A percentile compares a stretch with the other conserved stretches of the same genome.
These are phyloP conservation scores for Dioscorea alata DNA, from an alignment of 106 monocot species.

Conservation along the genomic window DNA sequence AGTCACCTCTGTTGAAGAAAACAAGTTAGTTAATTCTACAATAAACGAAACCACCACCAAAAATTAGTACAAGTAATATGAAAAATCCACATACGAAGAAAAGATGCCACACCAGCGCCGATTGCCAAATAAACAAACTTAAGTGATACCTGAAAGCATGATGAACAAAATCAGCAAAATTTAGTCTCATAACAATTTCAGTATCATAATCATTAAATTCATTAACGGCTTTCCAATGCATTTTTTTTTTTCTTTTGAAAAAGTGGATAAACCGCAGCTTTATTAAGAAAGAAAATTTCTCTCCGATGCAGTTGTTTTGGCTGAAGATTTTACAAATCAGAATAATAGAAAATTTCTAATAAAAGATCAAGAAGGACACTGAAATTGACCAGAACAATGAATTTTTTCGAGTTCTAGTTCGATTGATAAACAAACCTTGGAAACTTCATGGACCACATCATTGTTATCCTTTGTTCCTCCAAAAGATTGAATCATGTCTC, in stretches of 20 bases:
- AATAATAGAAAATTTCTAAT: too few species aligned
- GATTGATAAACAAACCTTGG: slow-evolving; percentile 23
- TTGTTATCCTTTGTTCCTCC: slow-evolving; percentile 26
- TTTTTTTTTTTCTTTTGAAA: too few species aligned
- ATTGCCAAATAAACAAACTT: slow-evolving; percentile 53
- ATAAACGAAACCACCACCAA: background rate
- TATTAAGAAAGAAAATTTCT: too few species aligned
- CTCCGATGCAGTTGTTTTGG: too few species aligned
- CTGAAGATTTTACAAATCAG: too few species aligned
- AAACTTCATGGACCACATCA: slow-evolving; percentile 30
- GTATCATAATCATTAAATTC: too few species aligned
- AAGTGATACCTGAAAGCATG: slow-evolving; percentile 35
- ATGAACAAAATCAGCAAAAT: background rate
- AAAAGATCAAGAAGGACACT: background rate
- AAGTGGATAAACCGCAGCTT: too few species aligned
- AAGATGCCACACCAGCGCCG: slow-evolving; percentile 33
- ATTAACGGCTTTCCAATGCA: too few species aligned
- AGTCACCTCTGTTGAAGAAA: slow-evolving; percentile 42
- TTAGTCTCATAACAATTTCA: too few species aligned
- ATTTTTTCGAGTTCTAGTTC: too few species aligned
- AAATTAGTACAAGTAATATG: too few species aligned
- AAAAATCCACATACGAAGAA: slow-evolving; percentile 39
- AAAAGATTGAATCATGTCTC: slow-evolving; percentile 41
- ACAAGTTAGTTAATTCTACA: background rate
- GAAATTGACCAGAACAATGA: too few species aligned